Conservation (phyloP, 768 basidiomycete genomes). For the Suillus lakei region DNA sequence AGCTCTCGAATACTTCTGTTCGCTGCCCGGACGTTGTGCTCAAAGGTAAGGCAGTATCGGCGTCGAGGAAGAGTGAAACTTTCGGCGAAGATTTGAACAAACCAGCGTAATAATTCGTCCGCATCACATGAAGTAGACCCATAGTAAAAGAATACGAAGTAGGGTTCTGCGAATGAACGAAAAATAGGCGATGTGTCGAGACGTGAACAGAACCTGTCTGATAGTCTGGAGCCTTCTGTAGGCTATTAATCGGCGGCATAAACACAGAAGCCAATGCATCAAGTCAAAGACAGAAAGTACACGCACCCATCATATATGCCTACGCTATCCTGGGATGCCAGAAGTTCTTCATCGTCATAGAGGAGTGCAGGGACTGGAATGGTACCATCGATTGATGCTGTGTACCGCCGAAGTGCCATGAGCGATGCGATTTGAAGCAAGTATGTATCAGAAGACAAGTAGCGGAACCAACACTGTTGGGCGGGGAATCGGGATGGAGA, state of each 20-base stretch:
- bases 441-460: neutral
- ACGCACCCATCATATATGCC: slow-evolving; percentile 93
- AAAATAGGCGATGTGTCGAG: slow-evolving; percentile 87
- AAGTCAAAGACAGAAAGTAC: slow-evolving; percentile 16
- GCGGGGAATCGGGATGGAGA: neutral
- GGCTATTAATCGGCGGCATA: slow-evolving; percentile 48
- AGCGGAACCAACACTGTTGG: neutral
- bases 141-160: slow-evolving; percentile 67
- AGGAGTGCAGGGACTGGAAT: slow-evolving; percentile 79
- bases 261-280: slow-evolving; percentile 16
- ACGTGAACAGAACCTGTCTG: slow-evolving; percentile 75
- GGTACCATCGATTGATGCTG: slow-evolving; percentile 67
- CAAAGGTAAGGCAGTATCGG: slow-evolving; percentile 27
- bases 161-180: slow-evolving; percentile 60
- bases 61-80: slow-evolving; percentile 73
- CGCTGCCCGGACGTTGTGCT: slow-evolving; percentile 34
- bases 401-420: slow-evolving; percentile 63
- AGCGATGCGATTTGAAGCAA: neutral
- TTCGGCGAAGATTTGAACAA: slow-evolving; percentile 91
- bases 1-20: slow-evolving; percentile 51
- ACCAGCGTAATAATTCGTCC: slow-evolving; percentile 89
- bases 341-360: slow-evolving; percentile 79
- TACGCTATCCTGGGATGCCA: slow-evolving; percentile 75
- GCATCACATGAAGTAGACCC: slow-evolving; percentile 63
- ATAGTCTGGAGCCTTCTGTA: slow-evolving; percentile 81